phyloP scores from a whole-genome alignment of 176 grass and related monocot species.

The Raddia guianensis region DNA sequence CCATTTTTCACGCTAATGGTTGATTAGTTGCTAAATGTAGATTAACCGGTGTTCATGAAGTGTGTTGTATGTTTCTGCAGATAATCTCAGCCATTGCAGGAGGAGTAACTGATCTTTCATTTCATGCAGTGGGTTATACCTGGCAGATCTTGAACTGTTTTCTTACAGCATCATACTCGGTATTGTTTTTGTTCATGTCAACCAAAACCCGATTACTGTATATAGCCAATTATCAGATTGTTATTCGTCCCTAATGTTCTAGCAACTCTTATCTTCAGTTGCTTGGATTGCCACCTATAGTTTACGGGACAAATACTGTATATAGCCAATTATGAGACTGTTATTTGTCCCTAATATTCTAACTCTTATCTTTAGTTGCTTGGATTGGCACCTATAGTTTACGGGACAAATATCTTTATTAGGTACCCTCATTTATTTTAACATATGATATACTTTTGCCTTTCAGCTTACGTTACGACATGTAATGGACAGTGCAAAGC shows the following conservation, averaged over 20 bases:
- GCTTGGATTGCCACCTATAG: background rate
- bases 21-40: background rate
- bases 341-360: slow-evolving; percentile 22
- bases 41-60: background rate
- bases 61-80: slow-evolving; percentile 50
- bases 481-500: slow-evolving; percentile 95
- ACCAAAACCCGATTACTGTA: background rate
- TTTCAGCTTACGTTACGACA: slow-evolving; percentile 87
- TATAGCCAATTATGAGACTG: background rate
- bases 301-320: background rate
- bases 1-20: background rate
- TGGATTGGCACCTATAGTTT: slow-evolving; percentile 8
- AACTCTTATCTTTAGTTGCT: background rate
- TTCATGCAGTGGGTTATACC: slow-evolving; percentile 80
- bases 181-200: slow-evolving; percentile 52
- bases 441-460: slow-evolving; percentile 33
- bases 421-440: slow-evolving; percentile 30
- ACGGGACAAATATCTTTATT: background rate
- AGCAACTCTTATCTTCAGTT: background rate
- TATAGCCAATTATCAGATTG: background rate
- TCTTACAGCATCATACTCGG: slow-evolving; percentile 93
- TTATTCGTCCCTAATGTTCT: slow-evolving; percentile 20
- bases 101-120: slow-evolving; percentile 90
- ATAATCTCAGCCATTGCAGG: slow-evolving; percentile 90
- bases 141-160: slow-evolving; percentile 96